phyloP scores from a whole-genome alignment of 108 stramenopile species.

The Schizochytrium sp. region DNA sequence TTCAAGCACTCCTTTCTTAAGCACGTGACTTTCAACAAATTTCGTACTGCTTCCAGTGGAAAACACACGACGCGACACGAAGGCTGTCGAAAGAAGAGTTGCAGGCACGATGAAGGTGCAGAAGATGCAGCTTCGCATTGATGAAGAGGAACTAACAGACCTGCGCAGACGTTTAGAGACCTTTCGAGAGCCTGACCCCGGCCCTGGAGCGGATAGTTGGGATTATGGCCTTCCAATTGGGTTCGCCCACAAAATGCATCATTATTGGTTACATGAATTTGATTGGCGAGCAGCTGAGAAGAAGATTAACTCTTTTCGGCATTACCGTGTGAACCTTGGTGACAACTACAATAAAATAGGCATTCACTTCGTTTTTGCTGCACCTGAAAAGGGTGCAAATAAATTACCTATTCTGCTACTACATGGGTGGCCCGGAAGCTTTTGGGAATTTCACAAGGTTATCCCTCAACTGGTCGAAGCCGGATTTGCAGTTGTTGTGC shows the following conservation, averaged over 20 bases:
- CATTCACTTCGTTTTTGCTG: neutral
- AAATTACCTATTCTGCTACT: constrained; percentile 28
- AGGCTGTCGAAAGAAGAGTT: too few relatives aligned
- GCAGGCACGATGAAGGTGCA: neutral
- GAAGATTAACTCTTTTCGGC: neutral
- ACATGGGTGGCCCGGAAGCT: constrained; percentile 51
- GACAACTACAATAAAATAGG: neutral
- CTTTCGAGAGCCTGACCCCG: neutral
- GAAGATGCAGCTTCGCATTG: constrained; percentile 6
- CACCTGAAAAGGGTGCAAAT: neutral
- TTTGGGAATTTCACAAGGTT: constrained; percentile 44
- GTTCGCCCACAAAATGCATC: constrained; percentile 19
- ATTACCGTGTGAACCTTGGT: neutral
- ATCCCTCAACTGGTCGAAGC: constrained; percentile 5
- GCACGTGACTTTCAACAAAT: too few relatives aligned
- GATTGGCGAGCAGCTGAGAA: constrained; percentile 10
- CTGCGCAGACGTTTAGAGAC: neutral
- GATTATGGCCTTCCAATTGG: constrained; percentile 7
- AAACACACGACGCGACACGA: too few relatives aligned
- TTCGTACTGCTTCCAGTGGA: too few relatives aligned
- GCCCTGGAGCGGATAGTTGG: neutral
- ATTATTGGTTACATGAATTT: constrained; percentile 38
- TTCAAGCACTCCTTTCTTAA: too few relatives aligned
- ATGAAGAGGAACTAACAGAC: neutral
- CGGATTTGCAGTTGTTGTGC: neutral